Evolutionary conservation across 2,329 filamentous ascomycete species (phyloP).

Genomic region (Sarocladium strictum): DNA sequence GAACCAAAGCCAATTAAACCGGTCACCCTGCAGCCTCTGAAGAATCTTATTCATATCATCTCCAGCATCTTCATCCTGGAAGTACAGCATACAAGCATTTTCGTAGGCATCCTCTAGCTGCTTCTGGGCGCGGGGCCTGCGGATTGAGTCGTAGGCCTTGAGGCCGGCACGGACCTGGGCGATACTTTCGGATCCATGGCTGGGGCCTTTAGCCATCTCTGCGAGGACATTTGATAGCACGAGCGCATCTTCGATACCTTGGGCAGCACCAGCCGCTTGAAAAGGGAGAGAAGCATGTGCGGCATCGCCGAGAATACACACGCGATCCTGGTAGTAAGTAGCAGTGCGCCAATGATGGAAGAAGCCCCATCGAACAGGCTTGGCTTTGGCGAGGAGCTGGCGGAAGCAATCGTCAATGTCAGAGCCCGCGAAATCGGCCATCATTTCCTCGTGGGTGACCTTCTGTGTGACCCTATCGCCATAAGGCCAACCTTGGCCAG

Average conservation of each 20-base stretch:
- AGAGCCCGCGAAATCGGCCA: neutral
- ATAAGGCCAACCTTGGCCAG: neutral
- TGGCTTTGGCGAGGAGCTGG: neutral
- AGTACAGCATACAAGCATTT: neutral
- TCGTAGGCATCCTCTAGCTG: neutral
- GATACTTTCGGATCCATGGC: neutral
- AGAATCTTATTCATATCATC: slow-evolving; percentile 1
- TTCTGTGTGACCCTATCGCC: neutral
- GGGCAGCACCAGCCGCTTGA: slow-evolving; percentile 12
- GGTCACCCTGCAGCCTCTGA: neutral
- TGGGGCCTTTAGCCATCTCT: neutral
- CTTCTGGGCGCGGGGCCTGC: neutral
- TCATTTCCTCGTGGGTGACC: neutral
- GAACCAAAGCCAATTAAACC: slow-evolving; percentile 1
- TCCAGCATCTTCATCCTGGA: neutral
- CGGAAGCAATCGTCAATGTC: neutral
- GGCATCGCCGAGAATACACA: slow-evolving; percentile 11
- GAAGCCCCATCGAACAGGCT: neutral
- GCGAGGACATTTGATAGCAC: slow-evolving; percentile 11
- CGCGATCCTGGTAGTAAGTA: neutral
- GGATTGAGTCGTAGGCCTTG: neutral
- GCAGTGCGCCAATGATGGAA: neutral
- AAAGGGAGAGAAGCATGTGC: slow-evolving; percentile 13
- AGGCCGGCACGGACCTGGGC: neutral
- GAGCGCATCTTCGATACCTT: slow-evolving; percentile 13